These are phyloP conservation scores for Calonectria multiphialidica DNA, from an alignment of 2,329 filamentous ascomycete genomes.

Conservation along the genomic window DNA sequence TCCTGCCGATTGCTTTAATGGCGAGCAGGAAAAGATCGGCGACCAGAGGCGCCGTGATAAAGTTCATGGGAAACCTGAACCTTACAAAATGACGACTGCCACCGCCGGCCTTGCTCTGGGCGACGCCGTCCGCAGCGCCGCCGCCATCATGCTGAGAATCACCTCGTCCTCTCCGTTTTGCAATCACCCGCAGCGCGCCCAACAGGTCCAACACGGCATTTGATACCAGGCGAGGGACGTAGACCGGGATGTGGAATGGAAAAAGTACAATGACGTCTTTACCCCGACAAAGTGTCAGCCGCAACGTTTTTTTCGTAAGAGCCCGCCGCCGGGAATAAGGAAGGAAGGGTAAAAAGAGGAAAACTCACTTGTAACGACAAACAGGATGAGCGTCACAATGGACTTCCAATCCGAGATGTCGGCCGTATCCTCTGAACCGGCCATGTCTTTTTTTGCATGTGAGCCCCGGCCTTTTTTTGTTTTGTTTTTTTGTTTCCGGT, in stretches of 20 bases:
- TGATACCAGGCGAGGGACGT: constrained; percentile 64
- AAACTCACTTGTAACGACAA: constrained; percentile 76
- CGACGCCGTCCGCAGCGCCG: constrained; percentile 31
- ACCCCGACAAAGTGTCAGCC: neutral
- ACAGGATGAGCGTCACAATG: constrained; percentile 77
- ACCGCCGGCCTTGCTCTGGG: neutral
- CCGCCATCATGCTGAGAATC: constrained; percentile 35
- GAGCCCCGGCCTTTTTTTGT: too few relatives aligned
- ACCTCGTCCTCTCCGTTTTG: constrained; percentile 49
- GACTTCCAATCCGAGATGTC: constrained; percentile 74
- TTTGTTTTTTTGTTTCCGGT: neutral
- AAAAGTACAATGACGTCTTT: constrained; percentile 77
- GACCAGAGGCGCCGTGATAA: constrained; percentile 77
- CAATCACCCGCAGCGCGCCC: constrained; percentile 62
- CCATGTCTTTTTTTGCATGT: constrained; percentile 18
- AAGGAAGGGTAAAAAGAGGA: neutral
- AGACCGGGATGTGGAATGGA: constrained; percentile 74
- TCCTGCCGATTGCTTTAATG: constrained; percentile 73
- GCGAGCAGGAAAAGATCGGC: constrained; percentile 79
- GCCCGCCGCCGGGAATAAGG: neutral
- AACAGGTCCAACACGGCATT: constrained; percentile 56
- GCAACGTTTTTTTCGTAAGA: neutral
- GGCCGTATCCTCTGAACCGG: constrained; percentile 32
- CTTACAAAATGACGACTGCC: constrained; percentile 56
- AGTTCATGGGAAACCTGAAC: constrained; percentile 74